These are phyloP conservation scores for Lepiota venenata DNA, from an alignment of 768 basidiomycete species.

Conservation along the genomic window DNA sequence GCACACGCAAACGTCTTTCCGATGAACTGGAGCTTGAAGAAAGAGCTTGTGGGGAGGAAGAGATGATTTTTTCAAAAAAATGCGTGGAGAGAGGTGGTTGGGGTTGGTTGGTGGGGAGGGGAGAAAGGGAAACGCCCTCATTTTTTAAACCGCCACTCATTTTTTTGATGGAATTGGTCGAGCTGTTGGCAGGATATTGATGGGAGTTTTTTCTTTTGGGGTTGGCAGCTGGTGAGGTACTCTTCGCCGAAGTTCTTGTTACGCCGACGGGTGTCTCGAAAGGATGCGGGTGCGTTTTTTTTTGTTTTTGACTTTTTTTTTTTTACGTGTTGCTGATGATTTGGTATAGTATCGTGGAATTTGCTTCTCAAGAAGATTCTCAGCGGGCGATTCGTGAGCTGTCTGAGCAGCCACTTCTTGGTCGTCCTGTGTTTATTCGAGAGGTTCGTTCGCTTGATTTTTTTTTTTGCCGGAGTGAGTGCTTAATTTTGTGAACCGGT, in stretches of 20 bases:
- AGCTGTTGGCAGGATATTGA: slow-evolving; percentile 87
- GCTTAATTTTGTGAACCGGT: slow-evolving; percentile 4
- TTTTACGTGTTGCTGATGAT: slow-evolving; percentile 7
- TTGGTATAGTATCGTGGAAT: slow-evolving; percentile 84
- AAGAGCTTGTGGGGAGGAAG: slow-evolving; percentile 29
- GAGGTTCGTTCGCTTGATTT: slow-evolving; percentile 54
- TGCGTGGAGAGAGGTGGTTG: no score
- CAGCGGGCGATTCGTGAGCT: slow-evolving; percentile 88
- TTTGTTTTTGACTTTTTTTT: slow-evolving; percentile 16
- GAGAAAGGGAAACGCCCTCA: slow-evolving; percentile 17
- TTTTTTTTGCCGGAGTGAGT: not conserved
- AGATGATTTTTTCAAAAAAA: slow-evolving; percentile 11
- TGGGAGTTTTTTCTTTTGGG: slow-evolving; percentile 87
- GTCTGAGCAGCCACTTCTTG: slow-evolving; percentile 86
- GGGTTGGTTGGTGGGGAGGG: slow-evolving; percentile 8
- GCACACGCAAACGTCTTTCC: slow-evolving; percentile 21
- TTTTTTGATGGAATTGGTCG: slow-evolving; percentile 47
- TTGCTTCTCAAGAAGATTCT: slow-evolving; percentile 83
- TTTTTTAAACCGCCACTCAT: slow-evolving; percentile 34
- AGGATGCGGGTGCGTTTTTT: slow-evolving; percentile 88
- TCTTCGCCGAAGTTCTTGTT: slow-evolving; percentile 98
- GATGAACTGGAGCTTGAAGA: slow-evolving; percentile 39
- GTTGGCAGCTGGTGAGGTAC: slow-evolving; percentile 97
- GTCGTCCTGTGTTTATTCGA: slow-evolving; percentile 93
- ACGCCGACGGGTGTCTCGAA: slow-evolving; percentile 97